Conservation (phyloP, 805 yeast genomes). For the Wickerhamiella parazyma region DNA sequence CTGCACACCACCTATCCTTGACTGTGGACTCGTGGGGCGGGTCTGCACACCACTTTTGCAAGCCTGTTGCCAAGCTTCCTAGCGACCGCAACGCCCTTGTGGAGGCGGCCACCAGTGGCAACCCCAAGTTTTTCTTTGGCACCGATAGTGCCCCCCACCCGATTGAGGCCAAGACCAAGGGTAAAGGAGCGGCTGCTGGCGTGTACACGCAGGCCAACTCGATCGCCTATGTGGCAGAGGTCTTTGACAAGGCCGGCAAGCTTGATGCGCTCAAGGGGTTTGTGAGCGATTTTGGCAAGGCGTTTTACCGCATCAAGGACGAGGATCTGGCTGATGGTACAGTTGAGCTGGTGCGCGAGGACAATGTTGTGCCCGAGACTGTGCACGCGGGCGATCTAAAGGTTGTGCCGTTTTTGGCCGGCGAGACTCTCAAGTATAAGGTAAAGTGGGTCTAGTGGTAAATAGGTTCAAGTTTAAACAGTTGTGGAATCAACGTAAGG, state of each 20-base stretch:
- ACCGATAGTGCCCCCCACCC: slow-evolving; percentile 99
- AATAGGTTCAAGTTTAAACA: too few species aligned
- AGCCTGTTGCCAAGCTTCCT: slow-evolving; percentile 94
- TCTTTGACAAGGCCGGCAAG: slow-evolving; percentile 54
- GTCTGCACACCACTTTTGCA: slow-evolving; percentile 85
- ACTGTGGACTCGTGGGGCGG: slow-evolving; percentile 97
- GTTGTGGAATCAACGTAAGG: too few species aligned
- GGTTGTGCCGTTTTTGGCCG: slow-evolving; percentile 80
- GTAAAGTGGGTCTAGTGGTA: slow-evolving; percentile 57
- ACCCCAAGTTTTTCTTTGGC: slow-evolving; percentile 89
- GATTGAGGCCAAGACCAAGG: slow-evolving; percentile 57
- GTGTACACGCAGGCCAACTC: slow-evolving; percentile 83
- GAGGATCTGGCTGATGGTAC: slow-evolving; percentile 34
- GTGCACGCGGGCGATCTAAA: slow-evolving; percentile 34
- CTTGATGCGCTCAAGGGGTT: slow-evolving; percentile 58
- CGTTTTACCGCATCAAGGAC: slow-evolving; percentile 50
- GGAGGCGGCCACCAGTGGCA: slow-evolving; percentile 81
- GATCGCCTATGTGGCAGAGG: slow-evolving; percentile 71
- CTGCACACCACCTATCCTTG: slow-evolving; percentile 85
- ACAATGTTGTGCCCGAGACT: slow-evolving; percentile 45
- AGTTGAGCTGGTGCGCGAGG: slow-evolving; percentile 40
- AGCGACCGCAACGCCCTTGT: slow-evolving; percentile 68
- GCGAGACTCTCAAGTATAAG: slow-evolving; percentile 56
- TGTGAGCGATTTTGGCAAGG: slow-evolving; percentile 59
- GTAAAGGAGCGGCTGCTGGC: slow-evolving; percentile 91